Percentiles rank a stretch among this genome's conserved stretches.
Evolutionary conservation across 352 stramenopile species (phyloP).

Genomic region (Phytophthora quininea): DNA sequence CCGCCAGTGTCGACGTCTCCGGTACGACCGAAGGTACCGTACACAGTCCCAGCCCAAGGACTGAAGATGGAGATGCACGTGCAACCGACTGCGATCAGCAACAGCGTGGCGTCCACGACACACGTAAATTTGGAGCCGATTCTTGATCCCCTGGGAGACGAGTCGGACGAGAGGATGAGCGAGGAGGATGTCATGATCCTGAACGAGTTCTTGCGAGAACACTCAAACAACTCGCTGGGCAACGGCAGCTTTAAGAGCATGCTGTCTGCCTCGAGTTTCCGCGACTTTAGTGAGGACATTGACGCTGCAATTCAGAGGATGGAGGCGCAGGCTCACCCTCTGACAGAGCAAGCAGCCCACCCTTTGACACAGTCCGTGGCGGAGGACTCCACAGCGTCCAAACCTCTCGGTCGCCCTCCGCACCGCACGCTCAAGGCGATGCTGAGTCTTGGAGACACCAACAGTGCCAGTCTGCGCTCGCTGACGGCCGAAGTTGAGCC

Average conservation of each 20-base stretch:
- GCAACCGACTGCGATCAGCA: constrained; percentile 4
- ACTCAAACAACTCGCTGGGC: constrained; percentile 53
- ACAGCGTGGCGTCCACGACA: constrained; percentile 14
- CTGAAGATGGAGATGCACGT: constrained; percentile 22
- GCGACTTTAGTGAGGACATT: constrained; percentile 37
- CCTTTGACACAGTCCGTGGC: constrained; percentile 12
- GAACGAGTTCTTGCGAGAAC: constrained; percentile 59
- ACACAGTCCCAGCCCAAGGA: constrained; percentile 7
- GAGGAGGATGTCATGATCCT: constrained; percentile 67
- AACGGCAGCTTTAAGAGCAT: constrained; percentile 47
- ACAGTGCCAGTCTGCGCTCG: constrained; percentile 57
- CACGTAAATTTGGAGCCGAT: constrained; percentile 51
- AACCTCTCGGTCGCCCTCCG: constrained; percentile 27
- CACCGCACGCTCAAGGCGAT: constrained; percentile 44
- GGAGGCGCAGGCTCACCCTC: constrained; percentile 23
- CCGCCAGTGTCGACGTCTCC: constrained; percentile 38
- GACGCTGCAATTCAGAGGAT: constrained; percentile 43
- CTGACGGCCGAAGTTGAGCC: constrained; percentile 56
- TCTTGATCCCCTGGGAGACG: constrained; percentile 40
- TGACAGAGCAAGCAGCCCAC: constrained; percentile 8
- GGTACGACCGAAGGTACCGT: constrained; percentile 23
- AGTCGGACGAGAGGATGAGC: constrained; percentile 58
- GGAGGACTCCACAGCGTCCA: constrained; percentile 27
- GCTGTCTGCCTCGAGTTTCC: constrained; percentile 42
- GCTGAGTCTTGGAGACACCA: constrained; percentile 63